Conservation (phyloP, 176 grass and related monocot genomes). For the Bromus sterilis region DNA sequence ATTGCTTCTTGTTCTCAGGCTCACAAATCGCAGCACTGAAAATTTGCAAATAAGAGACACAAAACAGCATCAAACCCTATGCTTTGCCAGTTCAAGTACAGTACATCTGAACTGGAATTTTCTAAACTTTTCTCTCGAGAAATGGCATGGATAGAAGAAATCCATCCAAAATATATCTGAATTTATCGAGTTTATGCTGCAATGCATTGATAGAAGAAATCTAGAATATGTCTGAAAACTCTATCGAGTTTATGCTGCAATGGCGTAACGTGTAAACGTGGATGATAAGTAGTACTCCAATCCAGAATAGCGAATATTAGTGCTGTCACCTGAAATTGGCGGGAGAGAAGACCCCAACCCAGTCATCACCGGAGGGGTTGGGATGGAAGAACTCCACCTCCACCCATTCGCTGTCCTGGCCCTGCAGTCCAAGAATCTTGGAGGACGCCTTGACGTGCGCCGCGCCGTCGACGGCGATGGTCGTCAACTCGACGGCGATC, state of each 20-base stretch:
- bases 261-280: not conserved
- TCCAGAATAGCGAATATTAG: not conserved
- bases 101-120: not conserved
- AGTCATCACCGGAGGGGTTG: constrained; percentile 51
- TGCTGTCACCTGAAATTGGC: constrained; percentile 62
- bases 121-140: not conserved
- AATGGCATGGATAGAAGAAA: not conserved
- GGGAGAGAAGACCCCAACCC: constrained; percentile 82
- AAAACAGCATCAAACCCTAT: not conserved
- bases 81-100: not conserved
- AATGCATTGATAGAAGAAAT: not conserved
- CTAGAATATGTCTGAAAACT: not conserved
- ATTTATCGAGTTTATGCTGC: not conserved
- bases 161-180: not conserved
- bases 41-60: constrained; percentile 17
- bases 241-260: not conserved
- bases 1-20: constrained; percentile 33
- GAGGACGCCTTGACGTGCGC: constrained; percentile 49
- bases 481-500: constrained; percentile 44
- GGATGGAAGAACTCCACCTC: constrained; percentile 59
- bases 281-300: not conserved
- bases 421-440: constrained; percentile 49
- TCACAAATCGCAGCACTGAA: constrained; percentile 56
- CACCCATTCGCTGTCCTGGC: constrained; percentile 70
- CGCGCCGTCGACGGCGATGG: constrained; percentile 13